Evolutionary conservation across 1,284 basidiomycete species (phyloP).

Genomic region (Cutaneotrichosporon dermatis): DNA sequence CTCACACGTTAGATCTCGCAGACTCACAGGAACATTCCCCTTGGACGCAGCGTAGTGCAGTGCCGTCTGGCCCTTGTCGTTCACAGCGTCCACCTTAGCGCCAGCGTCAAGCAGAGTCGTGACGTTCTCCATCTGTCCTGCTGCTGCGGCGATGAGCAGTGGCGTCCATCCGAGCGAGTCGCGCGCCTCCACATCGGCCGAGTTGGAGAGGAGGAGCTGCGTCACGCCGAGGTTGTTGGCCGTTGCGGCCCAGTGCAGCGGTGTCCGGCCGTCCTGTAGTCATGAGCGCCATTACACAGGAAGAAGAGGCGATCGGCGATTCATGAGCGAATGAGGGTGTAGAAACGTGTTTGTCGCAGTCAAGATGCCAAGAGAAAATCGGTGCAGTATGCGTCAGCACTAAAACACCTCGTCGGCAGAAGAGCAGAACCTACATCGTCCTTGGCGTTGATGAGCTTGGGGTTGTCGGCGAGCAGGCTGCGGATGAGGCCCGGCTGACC

Average conservation of each 20-base stretch:
- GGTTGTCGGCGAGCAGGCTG: slow-evolving; percentile 64
- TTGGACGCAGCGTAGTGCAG: slow-evolving; percentile 96
- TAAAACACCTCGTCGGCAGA: too few species aligned
- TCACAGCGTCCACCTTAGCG: slow-evolving; percentile 72
- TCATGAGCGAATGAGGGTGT: background rate
- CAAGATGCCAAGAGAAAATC: background rate
- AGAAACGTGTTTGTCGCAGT: too few species aligned
- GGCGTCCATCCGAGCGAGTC: slow-evolving; percentile 81
- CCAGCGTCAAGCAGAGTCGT: slow-evolving; percentile 77
- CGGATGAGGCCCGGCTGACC: slow-evolving; percentile 72
- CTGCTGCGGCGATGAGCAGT: slow-evolving; percentile 65
- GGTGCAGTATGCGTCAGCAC: background rate
- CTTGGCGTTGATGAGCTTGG: slow-evolving; percentile 60
- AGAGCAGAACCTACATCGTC: slow-evolving; percentile 59
- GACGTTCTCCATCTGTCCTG: slow-evolving; percentile 69
- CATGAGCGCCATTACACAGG: too few species aligned
- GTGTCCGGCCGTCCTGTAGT: slow-evolving; percentile 74
- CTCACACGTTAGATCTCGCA: too few species aligned
- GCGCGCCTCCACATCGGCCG: slow-evolving; percentile 61
- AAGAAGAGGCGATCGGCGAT: too few species aligned
- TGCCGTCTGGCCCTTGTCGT: slow-evolving; percentile 80
- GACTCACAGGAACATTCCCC: slow-evolving; percentile 70
- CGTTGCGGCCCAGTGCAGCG: slow-evolving; percentile 84
- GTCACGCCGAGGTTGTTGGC: slow-evolving; percentile 63
- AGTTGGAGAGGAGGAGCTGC: slow-evolving; percentile 67